Conservation (phyloP, 768 basidiomycete species). For the Dioszegia aurantiaca region DNA sequence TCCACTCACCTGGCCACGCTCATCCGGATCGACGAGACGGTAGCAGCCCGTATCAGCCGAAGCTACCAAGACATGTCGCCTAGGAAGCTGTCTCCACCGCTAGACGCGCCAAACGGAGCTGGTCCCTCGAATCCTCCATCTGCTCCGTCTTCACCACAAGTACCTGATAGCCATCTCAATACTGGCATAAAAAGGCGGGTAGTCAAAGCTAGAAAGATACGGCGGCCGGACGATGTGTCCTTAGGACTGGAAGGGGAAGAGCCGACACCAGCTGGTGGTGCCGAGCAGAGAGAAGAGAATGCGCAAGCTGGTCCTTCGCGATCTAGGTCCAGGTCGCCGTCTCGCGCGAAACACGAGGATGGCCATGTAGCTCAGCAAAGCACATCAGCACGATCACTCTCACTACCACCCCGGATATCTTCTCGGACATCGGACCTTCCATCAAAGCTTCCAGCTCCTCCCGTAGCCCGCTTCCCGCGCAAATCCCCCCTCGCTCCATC, state of each 20-base stretch:
- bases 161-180: not conserved
- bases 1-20: too few relatives aligned
- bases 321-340: not conserved
- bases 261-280: not conserved
- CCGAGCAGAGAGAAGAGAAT: not conserved
- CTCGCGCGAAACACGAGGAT: not conserved
- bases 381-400: not conserved
- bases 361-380: not conserved
- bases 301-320: not conserved
- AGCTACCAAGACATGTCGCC: too few relatives aligned
- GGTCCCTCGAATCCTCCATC: conserved; percentile 7
- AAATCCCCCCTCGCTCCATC: conserved; percentile 56
- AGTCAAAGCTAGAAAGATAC: conserved; percentile 1
- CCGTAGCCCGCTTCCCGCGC: conserved; percentile 45
- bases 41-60: not conserved
- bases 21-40: not conserved
- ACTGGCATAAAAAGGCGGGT: conserved; percentile 1
- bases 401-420: not conserved
- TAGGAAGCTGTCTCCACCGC: too few relatives aligned
- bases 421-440: not conserved
- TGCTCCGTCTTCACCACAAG: conserved; percentile 1
- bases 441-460: not conserved
- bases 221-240: conserved; percentile 12
- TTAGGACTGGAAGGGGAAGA: not conserved
- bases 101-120: not conserved